phyloP scores from a whole-genome alignment of 2,329 filamentous ascomycete species.

The Alternaria hordeiaustralica region DNA sequence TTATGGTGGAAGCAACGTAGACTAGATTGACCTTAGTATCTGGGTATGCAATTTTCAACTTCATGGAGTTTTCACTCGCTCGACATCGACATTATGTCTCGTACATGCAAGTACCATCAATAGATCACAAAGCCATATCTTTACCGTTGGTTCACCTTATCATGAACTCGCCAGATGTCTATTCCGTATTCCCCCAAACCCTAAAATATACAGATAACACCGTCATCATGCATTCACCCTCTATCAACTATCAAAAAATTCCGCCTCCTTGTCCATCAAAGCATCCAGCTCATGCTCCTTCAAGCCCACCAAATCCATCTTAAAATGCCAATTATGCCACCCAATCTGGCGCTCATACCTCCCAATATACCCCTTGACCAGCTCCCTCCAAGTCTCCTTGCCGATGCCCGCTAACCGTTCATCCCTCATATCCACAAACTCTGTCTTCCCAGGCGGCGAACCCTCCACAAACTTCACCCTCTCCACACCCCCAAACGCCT shows the following conservation, averaged over 20 bases:
- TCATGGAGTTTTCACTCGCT: background rate
- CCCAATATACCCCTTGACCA: constrained; percentile 21
- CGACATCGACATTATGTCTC: background rate
- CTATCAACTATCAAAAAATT: constrained; percentile 23
- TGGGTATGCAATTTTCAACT: background rate
- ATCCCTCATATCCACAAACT: constrained; percentile 1
- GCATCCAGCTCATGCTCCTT: constrained; percentile 14
- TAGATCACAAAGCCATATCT: background rate
- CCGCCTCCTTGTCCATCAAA: constrained; percentile 18
- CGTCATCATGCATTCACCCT: background rate
- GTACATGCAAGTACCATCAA: background rate
- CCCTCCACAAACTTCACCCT: constrained; percentile 21
- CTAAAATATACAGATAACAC: background rate
- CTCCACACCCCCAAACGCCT: constrained; percentile 25
- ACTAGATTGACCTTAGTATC: background rate
- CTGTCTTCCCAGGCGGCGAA: background rate
- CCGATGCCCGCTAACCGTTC: constrained; percentile 4
- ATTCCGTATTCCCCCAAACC: background rate
- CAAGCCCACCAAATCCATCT: constrained; percentile 9
- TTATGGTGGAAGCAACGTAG: background rate
- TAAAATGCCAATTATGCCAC: constrained; percentile 19
- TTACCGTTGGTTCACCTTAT: background rate
- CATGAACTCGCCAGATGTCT: background rate
- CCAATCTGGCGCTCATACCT: constrained; percentile 10
- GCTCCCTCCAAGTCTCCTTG: constrained; percentile 21